Base-by-base conservation (phyloP, 257 asterid species). In the Verbascum thapsus region DNA sequence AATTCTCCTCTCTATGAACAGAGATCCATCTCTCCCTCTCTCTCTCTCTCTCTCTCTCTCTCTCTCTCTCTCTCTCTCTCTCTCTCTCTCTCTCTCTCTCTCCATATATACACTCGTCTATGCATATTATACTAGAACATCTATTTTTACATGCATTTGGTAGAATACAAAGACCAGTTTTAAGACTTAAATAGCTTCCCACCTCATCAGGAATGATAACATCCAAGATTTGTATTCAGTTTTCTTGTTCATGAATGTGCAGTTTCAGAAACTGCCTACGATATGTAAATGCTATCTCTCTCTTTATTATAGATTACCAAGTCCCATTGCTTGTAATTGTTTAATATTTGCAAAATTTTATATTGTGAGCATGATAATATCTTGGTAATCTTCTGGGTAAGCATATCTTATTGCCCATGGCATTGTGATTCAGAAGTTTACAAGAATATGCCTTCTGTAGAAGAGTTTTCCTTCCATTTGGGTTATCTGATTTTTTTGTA, bases 401-500 rank as follows among this genome's bases (percentile, higher is more conserved):
- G 58, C 58, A 73, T 19, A 26, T 47, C 37, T 30, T 34, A 40
- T 63, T 58, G 37, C 39, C 23, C 53, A 15, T 59, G n/a, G 39
- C 47, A 23, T 42, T 49, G 45, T 64, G 19, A 48, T 18, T 32
- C 53, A 45, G 60, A 53, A 52, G 67, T 55, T 43, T 8, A 2
- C 22, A 11, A 10, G 39, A 45, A 62, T 15, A 7, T 49, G 22
- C 45, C 64, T 53, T 42, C 40, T 55, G 12, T 20, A 42, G 16
- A 44, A 56, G 32, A 41, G 53, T 66, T 18, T n/a, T 16, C 39
- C 42, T 66, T 63, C 48, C 55, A 65, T 68, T 54, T 30, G 70
- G 45, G 50, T 43, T 12, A 17, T 69, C 69, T 75, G 74, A 67
- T 78, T 51, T 77, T 51, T 71, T 38, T 53, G 11, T 64, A 47